Evolutionary conservation across 805 yeast genomes (phyloP).

Genomic region (Wickerhamiella australiensis): DNA sequence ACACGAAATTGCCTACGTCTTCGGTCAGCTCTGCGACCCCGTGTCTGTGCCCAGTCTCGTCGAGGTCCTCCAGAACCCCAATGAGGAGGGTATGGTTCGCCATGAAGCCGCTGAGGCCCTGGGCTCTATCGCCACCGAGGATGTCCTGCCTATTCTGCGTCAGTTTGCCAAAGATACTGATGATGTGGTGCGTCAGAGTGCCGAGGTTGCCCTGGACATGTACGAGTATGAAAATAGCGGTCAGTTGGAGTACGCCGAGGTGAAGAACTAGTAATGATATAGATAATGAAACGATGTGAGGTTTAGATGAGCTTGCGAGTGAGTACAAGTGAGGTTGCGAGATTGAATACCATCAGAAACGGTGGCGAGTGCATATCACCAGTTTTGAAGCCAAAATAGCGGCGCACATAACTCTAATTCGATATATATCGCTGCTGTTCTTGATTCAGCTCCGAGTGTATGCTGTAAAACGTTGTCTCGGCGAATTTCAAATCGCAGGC

Average conservation of each 20-base stretch:
- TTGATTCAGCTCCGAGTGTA: no score
- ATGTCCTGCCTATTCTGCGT: slow-evolving; percentile 78
- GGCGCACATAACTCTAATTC: no score
- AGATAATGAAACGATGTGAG: no score
- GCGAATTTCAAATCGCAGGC: no score
- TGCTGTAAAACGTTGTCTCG: no score
- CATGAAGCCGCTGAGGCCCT: slow-evolving; percentile 99
- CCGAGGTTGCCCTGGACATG: slow-evolving; percentile 96
- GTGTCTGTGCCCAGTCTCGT: slow-evolving; percentile 79
- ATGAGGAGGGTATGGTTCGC: slow-evolving; percentile 96
- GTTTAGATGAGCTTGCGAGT: no score
- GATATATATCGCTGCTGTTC: no score
- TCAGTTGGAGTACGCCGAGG: slow-evolving; percentile 62
- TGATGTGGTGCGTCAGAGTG: slow-evolving; percentile 89
- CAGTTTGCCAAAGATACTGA: slow-evolving; percentile 69
- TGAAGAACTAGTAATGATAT: slow-evolving; percentile 11
- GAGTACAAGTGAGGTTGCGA: no score
- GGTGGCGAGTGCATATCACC: no score
- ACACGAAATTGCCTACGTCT: slow-evolving; percentile 96
- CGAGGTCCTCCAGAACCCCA: slow-evolving; percentile 60
- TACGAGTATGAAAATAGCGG: slow-evolving; percentile 84
- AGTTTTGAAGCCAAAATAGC: no score
- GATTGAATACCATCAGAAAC: no score
- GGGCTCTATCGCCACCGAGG: slow-evolving; percentile 93
- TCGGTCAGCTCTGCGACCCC: slow-evolving; percentile 94